Evolutionary conservation across 768 basidiomycete species (phyloP).

Genomic region (Grammothele lineata): DNA sequence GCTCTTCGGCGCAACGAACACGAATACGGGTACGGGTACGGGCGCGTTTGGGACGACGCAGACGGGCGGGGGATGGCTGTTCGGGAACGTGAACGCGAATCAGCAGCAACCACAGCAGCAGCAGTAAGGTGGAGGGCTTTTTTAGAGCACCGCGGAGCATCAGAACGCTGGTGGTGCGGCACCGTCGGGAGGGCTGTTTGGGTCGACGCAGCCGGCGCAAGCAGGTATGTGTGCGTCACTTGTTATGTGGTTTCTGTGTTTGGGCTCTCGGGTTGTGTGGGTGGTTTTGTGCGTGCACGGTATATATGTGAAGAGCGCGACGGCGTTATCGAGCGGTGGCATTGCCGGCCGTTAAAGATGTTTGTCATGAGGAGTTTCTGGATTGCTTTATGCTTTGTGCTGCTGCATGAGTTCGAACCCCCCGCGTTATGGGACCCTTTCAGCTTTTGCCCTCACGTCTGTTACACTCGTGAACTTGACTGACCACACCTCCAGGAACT

Average conservation of each 20-base stretch:
- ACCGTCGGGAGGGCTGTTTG: conserved; percentile 8
- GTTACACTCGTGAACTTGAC: no score
- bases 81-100: conserved; percentile 18
- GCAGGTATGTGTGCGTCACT: not conserved
- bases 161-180: not conserved
- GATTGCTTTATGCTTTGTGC: no score
- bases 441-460: no score
- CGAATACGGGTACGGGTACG: conserved; percentile 8
- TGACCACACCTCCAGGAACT: not conserved
- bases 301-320: no score
- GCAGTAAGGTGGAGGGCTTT: conserved; percentile 24
- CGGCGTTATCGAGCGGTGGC: no score
- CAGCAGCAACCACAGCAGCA: not conserved
- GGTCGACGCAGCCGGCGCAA: not conserved
- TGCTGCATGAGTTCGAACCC: no score
- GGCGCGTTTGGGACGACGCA: conserved; percentile 12
- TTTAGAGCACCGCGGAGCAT: conserved; percentile 6
- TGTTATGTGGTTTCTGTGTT: no score
- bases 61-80: conserved; percentile 20
- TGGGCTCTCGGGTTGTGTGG: no score
- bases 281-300: no score
- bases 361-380: no score
- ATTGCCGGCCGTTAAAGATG: no score
- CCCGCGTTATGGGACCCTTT: no score
- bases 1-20: conserved; percentile 15